phyloP scores from a whole-genome alignment of 306 rosid species.

The Echinosophora koreensis region DNA sequence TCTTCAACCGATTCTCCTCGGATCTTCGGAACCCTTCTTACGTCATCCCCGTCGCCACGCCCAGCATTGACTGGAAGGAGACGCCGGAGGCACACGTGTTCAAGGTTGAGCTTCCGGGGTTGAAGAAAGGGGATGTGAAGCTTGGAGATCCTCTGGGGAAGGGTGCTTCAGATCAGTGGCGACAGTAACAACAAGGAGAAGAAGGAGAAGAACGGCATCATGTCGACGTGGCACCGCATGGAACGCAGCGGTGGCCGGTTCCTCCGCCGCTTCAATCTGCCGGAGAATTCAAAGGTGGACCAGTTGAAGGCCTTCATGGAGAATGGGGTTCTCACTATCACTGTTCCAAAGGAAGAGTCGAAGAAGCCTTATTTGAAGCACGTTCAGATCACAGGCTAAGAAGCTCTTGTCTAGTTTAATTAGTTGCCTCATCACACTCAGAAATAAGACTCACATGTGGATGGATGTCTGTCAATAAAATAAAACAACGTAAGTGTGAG shows the following conservation, averaged over 20 bases:
- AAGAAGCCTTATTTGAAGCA: slow-evolving; percentile 37
- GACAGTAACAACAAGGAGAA: slow-evolving; percentile 50
- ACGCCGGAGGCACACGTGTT: slow-evolving; percentile 56
- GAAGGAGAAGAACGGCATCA: slow-evolving; percentile 50
- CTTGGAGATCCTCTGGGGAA: slow-evolving; percentile 48
- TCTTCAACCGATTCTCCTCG: slow-evolving; percentile 43
- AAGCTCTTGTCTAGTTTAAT: no score
- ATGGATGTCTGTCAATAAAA: no score
- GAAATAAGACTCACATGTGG: no score
- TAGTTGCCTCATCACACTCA: no score
- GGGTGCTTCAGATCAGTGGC: slow-evolving; percentile 54
- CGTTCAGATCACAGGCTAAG: slow-evolving; percentile 48
- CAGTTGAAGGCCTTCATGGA: slow-evolving; percentile 52
- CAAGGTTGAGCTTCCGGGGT: slow-evolving; percentile 53
- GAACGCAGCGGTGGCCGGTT: slow-evolving; percentile 48
- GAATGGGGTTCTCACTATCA: slow-evolving; percentile 55
- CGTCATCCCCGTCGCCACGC: no score
- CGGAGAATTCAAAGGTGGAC: slow-evolving; percentile 51
- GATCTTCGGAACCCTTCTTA: no score
- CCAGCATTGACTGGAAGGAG: slow-evolving; percentile 51
- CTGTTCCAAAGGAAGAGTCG: slow-evolving; percentile 45
- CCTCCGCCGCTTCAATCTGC: slow-evolving; percentile 54
- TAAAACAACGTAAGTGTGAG: no score
- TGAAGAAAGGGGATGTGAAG: slow-evolving; percentile 61
- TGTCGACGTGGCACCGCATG: slow-evolving; percentile 45